Evolutionary conservation across 2,329 filamentous ascomycete species (phyloP), one percentile per base, ranked within the genome.

Genomic region (Penicillium sp.): DNA sequence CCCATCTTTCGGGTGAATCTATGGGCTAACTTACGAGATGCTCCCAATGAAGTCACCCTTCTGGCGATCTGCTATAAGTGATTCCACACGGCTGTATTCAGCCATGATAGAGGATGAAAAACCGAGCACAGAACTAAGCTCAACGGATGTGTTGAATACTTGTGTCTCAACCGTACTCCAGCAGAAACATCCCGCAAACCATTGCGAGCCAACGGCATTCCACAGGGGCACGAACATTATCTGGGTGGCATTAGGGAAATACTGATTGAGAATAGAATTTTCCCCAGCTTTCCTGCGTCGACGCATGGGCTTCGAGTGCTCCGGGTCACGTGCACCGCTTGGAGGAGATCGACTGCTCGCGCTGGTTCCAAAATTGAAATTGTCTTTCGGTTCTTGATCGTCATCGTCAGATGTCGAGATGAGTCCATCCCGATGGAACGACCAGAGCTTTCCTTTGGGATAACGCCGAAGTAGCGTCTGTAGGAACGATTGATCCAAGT

Each of bases 161-260:
- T 68, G 66, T 6, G 71, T 74, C 44, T 74, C 71, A 0, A 62
- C 42, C n/a, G 64, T 67, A 24, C 65, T 78, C 73, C 75, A 79
- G 36, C 75, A 79, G 50, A 75, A 78, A 62, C 71, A 77, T 48
- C 70, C 80, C 16, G 70, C 74, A 57, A 79, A 71, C 78, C 79
- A 77, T 59, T 81, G 68, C 42, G 77, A 74, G 18, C 71, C 74
- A 11, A 75, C 75, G 14, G 77, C 74, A 60, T 83, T 81, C 77
- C 79, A 83, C 0, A 83, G 60, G 0, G 81, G 80, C 5, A 82
- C 67, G 53, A 83, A 82, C 3, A 81, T 72, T 5, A 83, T 68
- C 46, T 79, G 79, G 1, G 74, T 69, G 1, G 77, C 77, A 21
- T 71, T 71, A 0, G 79, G 79, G 44, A 83, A 81, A 50, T 77